Percentiles rank a stretch among this genome's conserved stretches.
Conservation (phyloP, 2,329 filamentous ascomycete genomes). For the Botrytis fabae region DNA sequence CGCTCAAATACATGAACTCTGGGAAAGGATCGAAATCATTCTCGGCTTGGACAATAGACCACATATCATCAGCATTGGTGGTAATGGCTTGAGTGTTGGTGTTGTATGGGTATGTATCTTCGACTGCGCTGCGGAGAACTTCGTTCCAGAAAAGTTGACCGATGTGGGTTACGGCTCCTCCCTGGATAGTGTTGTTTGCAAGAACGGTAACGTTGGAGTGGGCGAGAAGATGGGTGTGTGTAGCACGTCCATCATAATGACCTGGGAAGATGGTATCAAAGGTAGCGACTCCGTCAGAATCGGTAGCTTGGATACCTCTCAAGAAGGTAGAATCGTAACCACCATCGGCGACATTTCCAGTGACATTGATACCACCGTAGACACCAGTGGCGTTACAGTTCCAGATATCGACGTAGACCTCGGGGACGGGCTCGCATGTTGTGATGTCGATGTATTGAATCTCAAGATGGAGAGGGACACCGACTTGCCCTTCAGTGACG, state of each 20-base stretch:
- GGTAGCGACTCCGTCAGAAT: conserved; percentile 44
- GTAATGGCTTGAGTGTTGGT: conserved; percentile 47
- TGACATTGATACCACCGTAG: conserved; percentile 42
- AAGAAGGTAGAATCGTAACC: conserved; percentile 41
- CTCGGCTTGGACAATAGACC: conserved; percentile 47
- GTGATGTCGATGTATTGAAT: conserved; percentile 52
- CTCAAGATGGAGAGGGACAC: conserved; percentile 52
- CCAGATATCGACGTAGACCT: conserved; percentile 44
- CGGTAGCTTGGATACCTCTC: conserved; percentile 46
- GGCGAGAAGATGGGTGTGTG: conserved; percentile 48
- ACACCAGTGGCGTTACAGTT: conserved; percentile 45
- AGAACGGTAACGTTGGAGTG: conserved; percentile 39
- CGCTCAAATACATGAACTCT: conserved; percentile 54
- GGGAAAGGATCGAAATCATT: conserved; percentile 53
- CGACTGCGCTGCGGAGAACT: conserved; percentile 50
- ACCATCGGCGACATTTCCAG: conserved; percentile 27
- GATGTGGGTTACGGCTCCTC: conserved; percentile 53
- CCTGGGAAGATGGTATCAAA: conserved; percentile 48
- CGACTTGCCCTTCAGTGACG: conserved; percentile 49
- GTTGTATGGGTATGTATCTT: conserved; percentile 47
- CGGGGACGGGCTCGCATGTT: conserved; percentile 43
- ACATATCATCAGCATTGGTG: conserved; percentile 50
- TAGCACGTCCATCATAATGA: conserved; percentile 50
- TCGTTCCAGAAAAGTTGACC: conserved; percentile 63
- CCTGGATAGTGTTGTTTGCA: conserved; percentile 46